Base-by-base conservation (phyloP, 306 rosid genomes). In the Ochetophila trinervis region DNA sequence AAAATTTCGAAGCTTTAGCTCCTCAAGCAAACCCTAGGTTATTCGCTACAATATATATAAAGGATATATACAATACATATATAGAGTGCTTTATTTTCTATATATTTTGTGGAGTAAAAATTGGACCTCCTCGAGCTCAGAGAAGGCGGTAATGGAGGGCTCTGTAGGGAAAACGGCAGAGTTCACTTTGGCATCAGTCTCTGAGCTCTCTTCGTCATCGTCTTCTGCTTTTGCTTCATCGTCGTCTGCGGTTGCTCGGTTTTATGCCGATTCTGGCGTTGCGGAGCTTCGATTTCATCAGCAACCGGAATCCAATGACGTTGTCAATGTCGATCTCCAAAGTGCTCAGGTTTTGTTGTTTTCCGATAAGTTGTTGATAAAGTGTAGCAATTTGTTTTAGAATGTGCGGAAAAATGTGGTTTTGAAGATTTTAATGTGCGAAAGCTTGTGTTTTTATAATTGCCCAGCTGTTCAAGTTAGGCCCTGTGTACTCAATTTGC, bases 401-500 rank as follows among this genome's bases (percentile, higher is more conserved):
- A 53, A 56, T 20, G 40, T 34, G 53, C 58, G 57, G 57, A 47
- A n/a, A 20, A 50, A 17, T 50, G 11, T 5, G 8, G 5, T 16
- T 19, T 4, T 16, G 17, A 50, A 50, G 19, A 19, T 50, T 50
- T 15, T 16, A 50, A 50, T 50, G 17, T 50, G 15, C 17, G 17
- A 9, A 15, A 2, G 21, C 23, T 1, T 40, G 57, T 21, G 1
- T 49, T 60, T 66, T 60, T 12, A 11, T 45, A 44, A 7, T 35
- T 13, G n/a, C 14, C 37, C 11, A 90, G 99, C 74, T 93, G 23
- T 93, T 79, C 78, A 86, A 77, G 78, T 53, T 93, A 71, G 73
- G 86, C 12, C 79, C 94, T 60, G 70, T 83, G 76, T 84, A 70
- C 65, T 93, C 91, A 4, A 78, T 87, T 68, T 93, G 97, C 82